phyloP scores from a whole-genome alignment of 352 stramenopile genomes.

The Blastocystis sp. region DNA sequence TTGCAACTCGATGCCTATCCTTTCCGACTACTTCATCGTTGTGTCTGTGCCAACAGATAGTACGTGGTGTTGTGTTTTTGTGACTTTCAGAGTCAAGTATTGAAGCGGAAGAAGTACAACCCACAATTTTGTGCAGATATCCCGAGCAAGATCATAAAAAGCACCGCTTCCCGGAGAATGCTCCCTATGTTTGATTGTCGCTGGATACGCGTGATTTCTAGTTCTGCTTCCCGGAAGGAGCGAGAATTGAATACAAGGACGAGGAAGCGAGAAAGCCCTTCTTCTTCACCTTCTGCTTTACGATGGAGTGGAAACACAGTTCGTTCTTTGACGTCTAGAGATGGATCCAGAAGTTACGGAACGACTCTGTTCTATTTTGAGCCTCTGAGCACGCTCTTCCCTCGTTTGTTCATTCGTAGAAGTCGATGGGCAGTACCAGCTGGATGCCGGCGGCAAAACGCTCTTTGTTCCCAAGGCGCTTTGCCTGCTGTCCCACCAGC shows the following conservation, averaged over 20 bases:
- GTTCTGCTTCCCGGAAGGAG: conserved; percentile 68
- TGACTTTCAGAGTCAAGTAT: conserved; percentile 45
- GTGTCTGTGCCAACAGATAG: conserved; percentile 53
- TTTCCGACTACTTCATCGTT: conserved; percentile 66
- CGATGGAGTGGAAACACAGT: conserved; percentile 21
- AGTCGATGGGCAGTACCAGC: conserved; percentile 21
- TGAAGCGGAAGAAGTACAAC: conserved; percentile 52
- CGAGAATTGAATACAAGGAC: conserved; percentile 56
- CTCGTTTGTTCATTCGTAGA: conserved; percentile 14
- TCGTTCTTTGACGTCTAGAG: conserved; percentile 4
- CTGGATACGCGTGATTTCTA: conserved; percentile 12
- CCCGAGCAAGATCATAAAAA: conserved; percentile 70
- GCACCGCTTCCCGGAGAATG: conserved; percentile 59
- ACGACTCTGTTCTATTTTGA: conserved; percentile 66
- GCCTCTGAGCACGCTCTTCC: conserved; percentile 10
- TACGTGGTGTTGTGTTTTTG: neutral
- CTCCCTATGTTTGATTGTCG: conserved; percentile 37
- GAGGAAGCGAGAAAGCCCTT: conserved; percentile 63
- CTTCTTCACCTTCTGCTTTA: conserved; percentile 70
- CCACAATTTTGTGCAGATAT: conserved; percentile 64
- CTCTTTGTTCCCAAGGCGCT: conserved; percentile 61
- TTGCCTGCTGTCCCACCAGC: conserved; percentile 52
- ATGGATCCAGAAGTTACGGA: conserved; percentile 66
- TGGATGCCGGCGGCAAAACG: conserved; percentile 52
- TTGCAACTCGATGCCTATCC: conserved; percentile 36